Percentiles rank a stretch among this genome's conserved stretches.
Conservation (phyloP, 148 eudicot genomes). For the Rhododendron griersonianum region DNA sequence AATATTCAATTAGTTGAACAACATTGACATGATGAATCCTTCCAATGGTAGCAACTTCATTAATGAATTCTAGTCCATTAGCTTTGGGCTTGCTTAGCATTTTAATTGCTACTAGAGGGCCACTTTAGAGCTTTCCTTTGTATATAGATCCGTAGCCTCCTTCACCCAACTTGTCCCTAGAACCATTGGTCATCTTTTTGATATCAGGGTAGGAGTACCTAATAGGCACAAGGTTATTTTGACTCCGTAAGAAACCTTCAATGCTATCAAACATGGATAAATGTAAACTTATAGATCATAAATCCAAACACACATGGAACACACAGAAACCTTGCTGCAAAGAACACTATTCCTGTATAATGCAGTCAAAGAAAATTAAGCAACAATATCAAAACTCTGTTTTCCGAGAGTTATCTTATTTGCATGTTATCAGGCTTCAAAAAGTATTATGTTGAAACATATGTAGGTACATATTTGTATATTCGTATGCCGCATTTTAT, state of each 20-base stretch:
- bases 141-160: slow-evolving; percentile 19
- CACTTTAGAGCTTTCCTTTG: slow-evolving; percentile 10
- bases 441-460: too few relatives aligned
- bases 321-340: neutral
- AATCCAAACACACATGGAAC: neutral
- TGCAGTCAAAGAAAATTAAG: neutral
- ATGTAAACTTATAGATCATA: neutral
- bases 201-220: slow-evolving; percentile 13
- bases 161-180: slow-evolving; percentile 15
- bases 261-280: slow-evolving; percentile 11
- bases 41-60: slow-evolving; percentile 17
- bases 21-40: too few relatives aligned
- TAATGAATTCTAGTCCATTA: slow-evolving; percentile 18
- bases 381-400: too few relatives aligned
- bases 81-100: slow-evolving; percentile 3
- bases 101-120: slow-evolving; percentile 1
- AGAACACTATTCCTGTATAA: neutral
- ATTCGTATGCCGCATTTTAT: too few relatives aligned
- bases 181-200: slow-evolving; percentile 9
- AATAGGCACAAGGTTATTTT: slow-evolving; percentile 9
- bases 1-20: too few relatives aligned
- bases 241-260: slow-evolving; percentile 9
- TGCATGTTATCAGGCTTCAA: too few relatives aligned
- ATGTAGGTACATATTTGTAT: too few relatives aligned
- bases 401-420: neutral